phyloP scores from a whole-genome alignment of 2,329 filamentous ascomycete genomes.

The Ophiostoma ips region DNA sequence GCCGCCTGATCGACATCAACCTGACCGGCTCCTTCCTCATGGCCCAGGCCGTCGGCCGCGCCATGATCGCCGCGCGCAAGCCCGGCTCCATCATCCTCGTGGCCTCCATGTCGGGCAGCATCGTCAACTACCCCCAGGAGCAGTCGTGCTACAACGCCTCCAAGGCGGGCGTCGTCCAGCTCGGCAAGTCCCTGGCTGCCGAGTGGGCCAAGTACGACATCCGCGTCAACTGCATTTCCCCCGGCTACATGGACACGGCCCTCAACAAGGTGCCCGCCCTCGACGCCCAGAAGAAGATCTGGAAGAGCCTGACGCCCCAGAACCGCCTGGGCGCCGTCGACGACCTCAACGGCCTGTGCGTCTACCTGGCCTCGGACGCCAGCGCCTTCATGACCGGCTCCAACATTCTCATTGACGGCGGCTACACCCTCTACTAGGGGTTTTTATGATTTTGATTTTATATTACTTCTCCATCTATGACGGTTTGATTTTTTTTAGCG shows the following conservation, averaged over 20 bases:
- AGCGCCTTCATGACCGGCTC: constrained; percentile 65
- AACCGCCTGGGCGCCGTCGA: constrained; percentile 57
- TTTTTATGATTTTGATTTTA: neutral
- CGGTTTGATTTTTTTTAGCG: neutral
- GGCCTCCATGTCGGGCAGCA: constrained; percentile 67
- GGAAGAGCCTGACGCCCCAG: constrained; percentile 61
- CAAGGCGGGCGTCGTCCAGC: constrained; percentile 66
- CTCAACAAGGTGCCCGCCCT: constrained; percentile 66
- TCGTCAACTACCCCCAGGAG: constrained; percentile 79
- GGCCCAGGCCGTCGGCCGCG: constrained; percentile 55
- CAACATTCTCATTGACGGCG: constrained; percentile 59
- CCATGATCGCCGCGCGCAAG: constrained; percentile 60
- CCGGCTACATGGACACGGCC: constrained; percentile 77
- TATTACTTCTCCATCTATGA: no score
- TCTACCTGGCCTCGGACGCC: constrained; percentile 62
- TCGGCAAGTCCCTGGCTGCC: constrained; percentile 67
- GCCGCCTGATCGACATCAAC: constrained; percentile 70
- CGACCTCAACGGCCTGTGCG: constrained; percentile 63
- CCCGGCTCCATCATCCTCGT: constrained; percentile 63
- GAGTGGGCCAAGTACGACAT: constrained; percentile 76
- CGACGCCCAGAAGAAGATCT: constrained; percentile 71
- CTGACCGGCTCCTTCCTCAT: constrained; percentile 66
- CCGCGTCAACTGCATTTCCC: constrained; percentile 72
- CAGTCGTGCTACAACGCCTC: constrained; percentile 74
- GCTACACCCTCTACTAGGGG: constrained; percentile 39